Percentiles rank a stretch among this genome's conserved stretches.
These are phyloP conservation scores for Penicillium sclerotiorum DNA, from an alignment of 2,329 filamentous ascomycete species.

Conservation along the genomic window DNA sequence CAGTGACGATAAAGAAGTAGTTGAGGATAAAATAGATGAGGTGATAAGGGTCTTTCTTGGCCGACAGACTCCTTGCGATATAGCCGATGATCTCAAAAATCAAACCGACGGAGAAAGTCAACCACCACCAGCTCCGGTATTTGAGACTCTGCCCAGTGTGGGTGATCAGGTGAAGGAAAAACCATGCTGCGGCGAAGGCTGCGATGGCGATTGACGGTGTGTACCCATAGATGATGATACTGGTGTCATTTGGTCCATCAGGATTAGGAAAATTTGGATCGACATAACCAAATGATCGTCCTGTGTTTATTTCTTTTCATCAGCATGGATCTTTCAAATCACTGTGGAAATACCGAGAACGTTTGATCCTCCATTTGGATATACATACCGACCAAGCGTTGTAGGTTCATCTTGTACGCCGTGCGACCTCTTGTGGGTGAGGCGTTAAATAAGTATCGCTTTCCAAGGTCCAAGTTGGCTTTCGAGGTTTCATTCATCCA, in stretches of 20 bases:
- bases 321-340: background rate
- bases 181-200: conserved; percentile 17
- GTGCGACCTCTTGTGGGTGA: background rate
- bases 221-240: conserved; percentile 17
- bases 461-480: background rate
- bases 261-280: conserved; percentile 11
- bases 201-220: conserved; percentile 18
- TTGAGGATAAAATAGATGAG: conserved; percentile 21
- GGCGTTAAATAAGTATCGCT: background rate
- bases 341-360: no score
- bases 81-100: conserved; percentile 20
- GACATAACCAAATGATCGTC: conserved; percentile 12
- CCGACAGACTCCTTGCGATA: conserved; percentile 16
- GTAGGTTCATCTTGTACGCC: background rate
- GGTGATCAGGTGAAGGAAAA: conserved; percentile 15
- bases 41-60: conserved; percentile 15
- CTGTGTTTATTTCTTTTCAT: background rate
- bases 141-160: conserved; percentile 10
- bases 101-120: conserved; percentile 15
- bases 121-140: conserved; percentile 20
- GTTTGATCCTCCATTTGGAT: background rate
- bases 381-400: background rate
- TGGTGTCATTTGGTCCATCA: conserved; percentile 11
- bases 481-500: no score
- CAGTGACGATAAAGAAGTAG: conserved; percentile 21